A percentile compares a stretch with the other conserved stretches of the same genome.
These are phyloP conservation scores for Immersiella caudata DNA, from an alignment of 495 filamentous ascomycete species.

Conservation along the genomic window DNA sequence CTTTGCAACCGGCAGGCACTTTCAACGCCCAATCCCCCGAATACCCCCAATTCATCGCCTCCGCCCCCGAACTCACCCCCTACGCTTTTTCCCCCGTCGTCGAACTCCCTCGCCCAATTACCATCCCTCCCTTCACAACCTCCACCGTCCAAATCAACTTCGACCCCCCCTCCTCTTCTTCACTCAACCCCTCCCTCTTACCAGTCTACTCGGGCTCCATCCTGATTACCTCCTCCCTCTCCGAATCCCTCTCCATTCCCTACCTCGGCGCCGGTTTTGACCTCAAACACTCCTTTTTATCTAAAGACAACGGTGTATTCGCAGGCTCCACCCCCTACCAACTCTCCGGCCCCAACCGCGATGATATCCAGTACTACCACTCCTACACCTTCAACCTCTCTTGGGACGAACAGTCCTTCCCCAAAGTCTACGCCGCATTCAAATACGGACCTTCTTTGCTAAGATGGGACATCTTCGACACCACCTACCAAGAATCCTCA, in stretches of 20 bases:
- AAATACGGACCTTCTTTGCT: conserved; percentile 37
- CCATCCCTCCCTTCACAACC: not conserved
- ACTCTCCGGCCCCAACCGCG: conserved; percentile 21
- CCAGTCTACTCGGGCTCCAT: conserved; percentile 39
- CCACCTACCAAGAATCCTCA: conserved; percentile 30
- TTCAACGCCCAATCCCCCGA: conserved; percentile 20
- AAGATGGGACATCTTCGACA: conserved; percentile 38
- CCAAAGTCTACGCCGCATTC: conserved; percentile 31
- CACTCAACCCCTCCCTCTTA: conserved; percentile 25
- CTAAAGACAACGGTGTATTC: conserved; percentile 12
- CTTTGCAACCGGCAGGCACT: conserved; percentile 27
- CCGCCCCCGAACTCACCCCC: not conserved
- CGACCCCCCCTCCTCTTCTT: conserved; percentile 23
- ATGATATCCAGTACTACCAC: conserved; percentile 25
- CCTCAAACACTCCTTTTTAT: conserved; percentile 21
- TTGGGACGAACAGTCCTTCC: conserved; percentile 24
- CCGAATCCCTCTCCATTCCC: conserved; percentile 25
- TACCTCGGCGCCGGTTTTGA: conserved; percentile 32
- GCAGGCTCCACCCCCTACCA: conserved; percentile 20
- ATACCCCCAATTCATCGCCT: not conserved
- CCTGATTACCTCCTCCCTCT: conserved; percentile 21
- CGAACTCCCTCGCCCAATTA: not conserved
- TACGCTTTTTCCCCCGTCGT: not conserved
- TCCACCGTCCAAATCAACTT: conserved; percentile 33
- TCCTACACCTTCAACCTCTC: conserved; percentile 36